Evolutionary conservation across 2,329 filamentous ascomycete species (phyloP), one percentile per base, ranked within the genome.

Genomic region (Trichoderma citrinoviride): DNA sequence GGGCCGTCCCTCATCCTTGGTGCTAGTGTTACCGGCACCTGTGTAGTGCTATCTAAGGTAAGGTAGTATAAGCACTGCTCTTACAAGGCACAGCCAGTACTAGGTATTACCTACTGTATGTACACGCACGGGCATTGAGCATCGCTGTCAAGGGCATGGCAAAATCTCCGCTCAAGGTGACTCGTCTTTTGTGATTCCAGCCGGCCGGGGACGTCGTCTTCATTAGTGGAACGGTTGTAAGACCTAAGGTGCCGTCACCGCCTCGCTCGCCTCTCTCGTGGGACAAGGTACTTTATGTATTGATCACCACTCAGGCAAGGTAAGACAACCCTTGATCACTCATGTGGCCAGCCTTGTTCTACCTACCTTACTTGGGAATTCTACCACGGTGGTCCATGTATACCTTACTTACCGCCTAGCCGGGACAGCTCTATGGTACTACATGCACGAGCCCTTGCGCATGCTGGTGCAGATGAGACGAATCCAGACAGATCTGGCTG

Each of bases 191-290:
- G 21, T 40, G 10, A 15, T 5, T 41, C 33, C 41, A n/a, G n/a
- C n/a, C n/a, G 19, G 27, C 56, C 43, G 41, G 56, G 56, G 55
- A 21, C 21, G 50, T 60, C 7, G 19, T 50, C 15, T 33, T 57
- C n/a, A n/a, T n/a, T 50, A 44, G 56, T 60, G 56, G 56, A 25
- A n/a, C 19, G 50, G 44, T 29, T 41, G 56, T 60, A 50, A 60
- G 56, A 60, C 40, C 56, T 50, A 50, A n/a, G n/a, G n/a, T n/a
- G n/a, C 56, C 41, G 44, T 50, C 56, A 60, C 56, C 44, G 44
- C 56, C 44, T 60, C 44, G 41, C 25, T 49, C 44, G 25, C 50
- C 19, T 25, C 10, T 44, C 21, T 50, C 21, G 44, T 60, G 17
- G 56, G 14, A 60, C 50, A 1, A 19, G 15, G 17, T 50, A 47